Evolutionary conservation across 139 green algal species (phyloP).

Genomic region (Tetradesmus lagerheimii): DNA sequence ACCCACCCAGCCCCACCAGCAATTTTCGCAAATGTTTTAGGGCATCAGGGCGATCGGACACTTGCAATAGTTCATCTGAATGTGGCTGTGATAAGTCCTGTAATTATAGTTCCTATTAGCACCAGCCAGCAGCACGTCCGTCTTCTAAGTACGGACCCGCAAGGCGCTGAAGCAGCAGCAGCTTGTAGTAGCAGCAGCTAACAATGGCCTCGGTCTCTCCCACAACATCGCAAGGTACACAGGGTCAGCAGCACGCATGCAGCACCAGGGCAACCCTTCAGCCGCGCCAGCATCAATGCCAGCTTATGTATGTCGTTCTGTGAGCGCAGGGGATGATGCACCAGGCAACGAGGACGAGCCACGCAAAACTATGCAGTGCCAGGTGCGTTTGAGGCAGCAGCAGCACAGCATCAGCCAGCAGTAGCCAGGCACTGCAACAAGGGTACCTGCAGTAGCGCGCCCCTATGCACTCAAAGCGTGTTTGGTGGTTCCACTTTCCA

Average conservation of each 20-base stretch:
- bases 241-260: neutral
- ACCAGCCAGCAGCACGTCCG: neutral
- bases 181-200: neutral
- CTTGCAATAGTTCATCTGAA: too few species aligned
- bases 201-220: neutral
- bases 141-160: neutral
- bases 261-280: neutral
- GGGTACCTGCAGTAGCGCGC: neutral
- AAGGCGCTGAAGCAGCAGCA: neutral
- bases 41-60: too few species aligned
- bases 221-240: neutral
- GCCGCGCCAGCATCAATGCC: neutral
- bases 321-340: neutral
- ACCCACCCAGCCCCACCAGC: too few species aligned
- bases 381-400: neutral
- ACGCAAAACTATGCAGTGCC: neutral
- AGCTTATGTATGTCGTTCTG: neutral
- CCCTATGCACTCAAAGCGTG: neutral
- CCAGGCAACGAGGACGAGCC: neutral
- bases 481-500: neutral
- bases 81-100: too few species aligned
- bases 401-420: neutral
- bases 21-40: too few species aligned
- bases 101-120: neutral
- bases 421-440: neutral